These are phyloP conservation scores for Penicillium maclennaniae DNA, from an alignment of 495 filamentous ascomycete genomes.

Conservation along the genomic window DNA sequence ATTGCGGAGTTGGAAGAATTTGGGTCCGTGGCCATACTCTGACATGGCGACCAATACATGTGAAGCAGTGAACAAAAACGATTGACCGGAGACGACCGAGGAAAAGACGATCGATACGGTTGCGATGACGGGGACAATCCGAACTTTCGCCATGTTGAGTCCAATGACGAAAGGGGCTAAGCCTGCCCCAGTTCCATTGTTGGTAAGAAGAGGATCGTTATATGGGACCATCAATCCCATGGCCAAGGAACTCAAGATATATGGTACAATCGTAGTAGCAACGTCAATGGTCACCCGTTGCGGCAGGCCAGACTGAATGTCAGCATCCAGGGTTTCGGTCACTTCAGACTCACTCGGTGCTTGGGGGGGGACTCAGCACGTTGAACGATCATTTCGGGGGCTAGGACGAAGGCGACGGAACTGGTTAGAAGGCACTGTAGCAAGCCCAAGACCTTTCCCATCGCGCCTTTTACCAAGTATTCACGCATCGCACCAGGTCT, in stretches of 20 bases:
- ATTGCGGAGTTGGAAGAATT: slow-evolving; percentile 40
- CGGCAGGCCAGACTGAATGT: slow-evolving; percentile 18
- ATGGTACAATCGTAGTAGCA: slow-evolving; percentile 49
- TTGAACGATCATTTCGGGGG: slow-evolving; percentile 52
- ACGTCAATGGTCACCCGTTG: slow-evolving; percentile 18
- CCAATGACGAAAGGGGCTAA: slow-evolving; percentile 36
- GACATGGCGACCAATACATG: slow-evolving; percentile 49
- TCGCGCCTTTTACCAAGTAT: slow-evolving; percentile 53
- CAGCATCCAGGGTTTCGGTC: slow-evolving; percentile 1
- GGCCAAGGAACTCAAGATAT: slow-evolving; percentile 55
- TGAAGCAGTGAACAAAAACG: slow-evolving; percentile 55
- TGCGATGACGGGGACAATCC: slow-evolving; percentile 57
- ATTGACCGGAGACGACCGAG: slow-evolving; percentile 64
- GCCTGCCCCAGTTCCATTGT: slow-evolving; percentile 48
- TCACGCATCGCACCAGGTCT: slow-evolving; percentile 68
- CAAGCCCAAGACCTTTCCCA: slow-evolving; percentile 68
- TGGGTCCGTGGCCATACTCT: slow-evolving; percentile 44
- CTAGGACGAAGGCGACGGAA: slow-evolving; percentile 52
- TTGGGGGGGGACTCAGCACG: slow-evolving; percentile 46
- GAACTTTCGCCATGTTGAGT: slow-evolving; percentile 45
- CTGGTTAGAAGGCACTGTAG: slow-evolving; percentile 59
- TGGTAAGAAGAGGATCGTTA: slow-evolving; percentile 49
- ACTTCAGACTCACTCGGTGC: slow-evolving; percentile 28
- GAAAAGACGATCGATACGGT: slow-evolving; percentile 69
- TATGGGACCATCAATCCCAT: slow-evolving; percentile 55